Evolutionary conservation across 2,329 filamentous ascomycete genomes (phyloP).

Genomic region (Aspergillus fructus): DNA sequence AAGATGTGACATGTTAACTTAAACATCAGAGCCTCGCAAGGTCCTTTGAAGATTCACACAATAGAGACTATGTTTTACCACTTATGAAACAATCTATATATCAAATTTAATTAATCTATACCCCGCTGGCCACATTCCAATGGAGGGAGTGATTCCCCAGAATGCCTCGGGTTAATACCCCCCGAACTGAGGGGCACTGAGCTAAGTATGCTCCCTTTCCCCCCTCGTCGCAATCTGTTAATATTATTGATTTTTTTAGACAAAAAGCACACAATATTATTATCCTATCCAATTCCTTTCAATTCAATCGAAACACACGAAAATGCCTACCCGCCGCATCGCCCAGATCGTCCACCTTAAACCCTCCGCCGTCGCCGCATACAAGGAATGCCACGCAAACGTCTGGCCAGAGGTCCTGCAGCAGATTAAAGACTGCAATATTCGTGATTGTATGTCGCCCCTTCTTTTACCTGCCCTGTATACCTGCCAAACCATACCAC

Average conservation of each 20-base stretch:
- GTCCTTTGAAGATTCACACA: background rate
- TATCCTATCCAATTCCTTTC: background rate
- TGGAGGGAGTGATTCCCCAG: too few relatives aligned
- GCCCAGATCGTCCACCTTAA: slow-evolving; percentile 73
- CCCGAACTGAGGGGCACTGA: slow-evolving; percentile 5
- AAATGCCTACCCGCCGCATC: slow-evolving; percentile 46
- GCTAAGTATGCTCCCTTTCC: background rate
- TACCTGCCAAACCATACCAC: too few relatives aligned
- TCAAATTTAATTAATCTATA: background rate
- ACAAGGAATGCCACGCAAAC: slow-evolving; percentile 70
- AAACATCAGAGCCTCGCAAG: background rate
- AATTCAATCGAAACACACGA: background rate
- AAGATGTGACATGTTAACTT: background rate
- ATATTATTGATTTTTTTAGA: too few relatives aligned
- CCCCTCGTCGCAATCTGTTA: background rate
- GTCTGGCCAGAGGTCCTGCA: slow-evolving; percentile 77
- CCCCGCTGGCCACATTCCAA: too few relatives aligned
- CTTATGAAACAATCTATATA: background rate
- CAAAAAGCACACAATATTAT: too few relatives aligned
- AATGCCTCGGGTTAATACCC: slow-evolving; percentile 1
- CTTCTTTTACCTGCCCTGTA: too few relatives aligned
- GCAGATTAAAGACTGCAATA: slow-evolving; percentile 74
- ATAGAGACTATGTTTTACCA: background rate
- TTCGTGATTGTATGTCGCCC: slow-evolving; percentile 63
- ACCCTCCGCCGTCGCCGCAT: slow-evolving; percentile 63